Evolutionary conservation across 164 flowering plant species (phyloP).

Genomic region (Chimonanthus salicifolius): DNA sequence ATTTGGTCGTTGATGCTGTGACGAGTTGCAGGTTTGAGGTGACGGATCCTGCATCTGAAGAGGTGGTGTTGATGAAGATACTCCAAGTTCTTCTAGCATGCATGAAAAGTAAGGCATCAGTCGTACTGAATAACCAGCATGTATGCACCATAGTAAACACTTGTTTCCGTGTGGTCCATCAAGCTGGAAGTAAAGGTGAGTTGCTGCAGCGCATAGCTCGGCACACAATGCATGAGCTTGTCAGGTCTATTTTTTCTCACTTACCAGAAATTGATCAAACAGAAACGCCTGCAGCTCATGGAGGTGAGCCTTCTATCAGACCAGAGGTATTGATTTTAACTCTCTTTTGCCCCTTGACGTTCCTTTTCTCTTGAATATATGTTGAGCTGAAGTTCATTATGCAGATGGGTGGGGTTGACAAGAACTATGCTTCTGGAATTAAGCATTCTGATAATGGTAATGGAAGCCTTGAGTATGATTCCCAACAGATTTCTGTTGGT

Average conservation of each 20-base stretch:
- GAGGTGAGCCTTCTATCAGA: conserved; percentile 12
- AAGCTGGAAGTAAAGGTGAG: conserved; percentile 43
- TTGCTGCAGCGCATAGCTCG: conserved; percentile 49
- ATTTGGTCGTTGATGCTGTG: conserved; percentile 41
- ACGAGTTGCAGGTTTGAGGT: conserved; percentile 54
- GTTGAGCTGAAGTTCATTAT: conserved; percentile 1
- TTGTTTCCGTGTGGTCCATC: conserved; percentile 45
- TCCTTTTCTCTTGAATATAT: conserved; percentile 2
- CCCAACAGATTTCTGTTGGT: conserved; percentile 11
- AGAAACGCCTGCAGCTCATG: conserved; percentile 12
- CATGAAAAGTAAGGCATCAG: conserved; percentile 42
- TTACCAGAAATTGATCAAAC: conserved; percentile 19
- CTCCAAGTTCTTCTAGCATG: conserved; percentile 52
- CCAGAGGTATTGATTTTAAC: conserved; percentile 15
- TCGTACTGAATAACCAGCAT: conserved; percentile 42
- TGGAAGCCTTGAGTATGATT: conserved; percentile 16
- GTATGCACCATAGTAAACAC: conserved; percentile 51
- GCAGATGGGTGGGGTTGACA: conserved; percentile 25
- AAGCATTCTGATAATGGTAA: conserved; percentile 24
- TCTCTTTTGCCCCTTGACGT: background rate
- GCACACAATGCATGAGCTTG: conserved; percentile 45
- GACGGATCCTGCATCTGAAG: conserved; percentile 51
- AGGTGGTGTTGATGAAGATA: conserved; percentile 45
- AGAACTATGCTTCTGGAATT: conserved; percentile 14
- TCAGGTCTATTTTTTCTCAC: conserved; percentile 40